A percentile compares a stretch with the other conserved stretches of the same genome.
Conservation (phyloP, 257 asterid species). For the Rauvolfia tetraphylla region DNA sequence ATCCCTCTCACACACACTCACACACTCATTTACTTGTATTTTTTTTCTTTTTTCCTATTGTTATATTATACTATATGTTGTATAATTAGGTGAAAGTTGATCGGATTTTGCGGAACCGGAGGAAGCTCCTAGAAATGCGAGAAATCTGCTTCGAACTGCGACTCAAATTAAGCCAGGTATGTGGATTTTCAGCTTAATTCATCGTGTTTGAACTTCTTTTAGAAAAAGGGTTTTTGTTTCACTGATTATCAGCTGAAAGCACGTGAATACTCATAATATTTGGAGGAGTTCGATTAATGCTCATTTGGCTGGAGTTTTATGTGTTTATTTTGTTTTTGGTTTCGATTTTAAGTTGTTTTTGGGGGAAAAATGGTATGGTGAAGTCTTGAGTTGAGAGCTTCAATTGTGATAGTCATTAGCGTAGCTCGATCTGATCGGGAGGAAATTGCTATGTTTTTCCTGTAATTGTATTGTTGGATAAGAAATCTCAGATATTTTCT, state of each 20-base stretch:
- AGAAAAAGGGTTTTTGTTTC: neutral
- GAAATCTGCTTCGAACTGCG: conserved; percentile 8
- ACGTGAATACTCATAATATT: neutral
- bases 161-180: conserved; percentile 15
- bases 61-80: neutral
- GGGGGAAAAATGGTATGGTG: neutral
- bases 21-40: conserved; percentile 8
- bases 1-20: conserved; percentile 16
- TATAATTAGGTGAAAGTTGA: neutral
- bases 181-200: neutral
- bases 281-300: neutral
- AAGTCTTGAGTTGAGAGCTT: neutral
- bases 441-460: neutral
- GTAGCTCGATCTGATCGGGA: conserved; percentile 17
- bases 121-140: conserved; percentile 5
- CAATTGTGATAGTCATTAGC: neutral
- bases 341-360: neutral
- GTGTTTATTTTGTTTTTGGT: neutral
- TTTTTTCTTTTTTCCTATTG: conserved; percentile 1
- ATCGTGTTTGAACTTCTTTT: neutral
- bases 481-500: neutral
- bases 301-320: neutral
- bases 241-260: neutral
- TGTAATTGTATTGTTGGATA: neutral
- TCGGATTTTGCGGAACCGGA: neutral